Conservation (phyloP, 2,329 filamentous ascomycete genomes). For the Aschersonia sp. region DNA sequence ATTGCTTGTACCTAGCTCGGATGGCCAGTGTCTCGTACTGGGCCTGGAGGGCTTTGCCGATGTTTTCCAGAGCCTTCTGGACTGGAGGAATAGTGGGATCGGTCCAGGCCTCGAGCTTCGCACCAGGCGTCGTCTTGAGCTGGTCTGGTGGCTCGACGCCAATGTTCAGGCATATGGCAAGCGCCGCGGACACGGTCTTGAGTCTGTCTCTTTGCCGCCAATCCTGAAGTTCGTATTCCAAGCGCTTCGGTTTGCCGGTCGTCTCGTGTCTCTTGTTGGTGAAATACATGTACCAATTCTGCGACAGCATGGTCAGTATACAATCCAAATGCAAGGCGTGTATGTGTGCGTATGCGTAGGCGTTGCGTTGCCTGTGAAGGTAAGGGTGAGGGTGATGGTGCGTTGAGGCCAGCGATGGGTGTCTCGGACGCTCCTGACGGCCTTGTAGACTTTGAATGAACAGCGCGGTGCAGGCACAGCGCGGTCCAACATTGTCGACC, state of each 20-base stretch:
- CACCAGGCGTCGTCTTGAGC: constrained; percentile 84
- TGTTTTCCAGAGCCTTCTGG: constrained; percentile 80
- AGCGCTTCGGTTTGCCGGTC: constrained; percentile 69
- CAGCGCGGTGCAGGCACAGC: too few species aligned
- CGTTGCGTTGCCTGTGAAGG: not conserved
- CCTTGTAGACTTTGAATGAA: too few species aligned
- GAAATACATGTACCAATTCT: constrained; percentile 99
- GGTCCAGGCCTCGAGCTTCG: constrained; percentile 92
- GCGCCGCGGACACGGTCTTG: constrained; percentile 90
- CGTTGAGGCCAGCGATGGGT: not conserved
- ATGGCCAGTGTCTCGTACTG: constrained; percentile 95
- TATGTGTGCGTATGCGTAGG: not conserved
- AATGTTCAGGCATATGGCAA: constrained; percentile 92
- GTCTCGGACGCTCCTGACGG: not conserved
- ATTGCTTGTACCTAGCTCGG: constrained; percentile 93
- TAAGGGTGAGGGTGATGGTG: not conserved
- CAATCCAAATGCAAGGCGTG: not conserved
- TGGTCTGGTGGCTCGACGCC: constrained; percentile 96
- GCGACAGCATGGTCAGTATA: constrained; percentile 6
- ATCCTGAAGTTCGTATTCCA: constrained; percentile 58
- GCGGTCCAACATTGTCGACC: not conserved
- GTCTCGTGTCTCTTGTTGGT: constrained; percentile 97
- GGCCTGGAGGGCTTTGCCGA: constrained; percentile 87
- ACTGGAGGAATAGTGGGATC: constrained; percentile 72
- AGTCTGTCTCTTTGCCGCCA: constrained; percentile 96